Base-by-base conservation (phyloP, 768 basidiomycete genomes). In the Lentinula detonsa region DNA sequence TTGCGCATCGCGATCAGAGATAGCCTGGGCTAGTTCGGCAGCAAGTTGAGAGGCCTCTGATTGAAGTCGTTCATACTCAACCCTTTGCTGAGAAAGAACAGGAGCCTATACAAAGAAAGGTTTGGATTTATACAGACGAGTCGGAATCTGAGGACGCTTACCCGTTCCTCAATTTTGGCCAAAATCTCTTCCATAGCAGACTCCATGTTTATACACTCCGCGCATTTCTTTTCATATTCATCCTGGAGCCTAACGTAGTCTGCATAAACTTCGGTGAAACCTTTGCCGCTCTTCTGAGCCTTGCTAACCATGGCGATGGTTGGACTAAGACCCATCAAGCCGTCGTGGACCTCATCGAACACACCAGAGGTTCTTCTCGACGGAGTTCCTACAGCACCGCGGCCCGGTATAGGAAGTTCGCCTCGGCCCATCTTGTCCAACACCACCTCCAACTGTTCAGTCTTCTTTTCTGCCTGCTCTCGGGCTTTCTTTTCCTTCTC, bases 221-320 rank as follows among this genome's bases (percentile, higher is more conserved):
- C 80, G 56, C 83, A 86, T 72, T 93, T 92, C 71, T 79, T 82
- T 18, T 84, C 81, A 59, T 86, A 86, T 34, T 94, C 90, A 28
- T 91, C 91, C 70, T 97, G 89, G 43, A 95, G 81, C 58, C 85
- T 83, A 39, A 96, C 86, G 65, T 93, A 93, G 69, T 97, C 93
- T 15, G 90, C 83, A 70, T 97, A 98, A 21, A 98, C 88, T 68
- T 97, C 91, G 0, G 96, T 96, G 75, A 96, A 96, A 1, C 90
- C 91, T 79, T 91, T 91, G 33, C 91, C 93, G 31, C 79, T 83
- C 71, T 84, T 86, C 75, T 95, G 93, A 21, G 88, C 83, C 63
- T 80, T 85, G 73, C 87, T 87, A 6, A 88, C 93, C 77, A 96
- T 85, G 4, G 90, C 88, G 11, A 95, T 90, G 0, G 95, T 92